phyloP scores from a whole-genome alignment of 371 early-diverging fungal species.

The Lichtheimia corymbifera region DNA sequence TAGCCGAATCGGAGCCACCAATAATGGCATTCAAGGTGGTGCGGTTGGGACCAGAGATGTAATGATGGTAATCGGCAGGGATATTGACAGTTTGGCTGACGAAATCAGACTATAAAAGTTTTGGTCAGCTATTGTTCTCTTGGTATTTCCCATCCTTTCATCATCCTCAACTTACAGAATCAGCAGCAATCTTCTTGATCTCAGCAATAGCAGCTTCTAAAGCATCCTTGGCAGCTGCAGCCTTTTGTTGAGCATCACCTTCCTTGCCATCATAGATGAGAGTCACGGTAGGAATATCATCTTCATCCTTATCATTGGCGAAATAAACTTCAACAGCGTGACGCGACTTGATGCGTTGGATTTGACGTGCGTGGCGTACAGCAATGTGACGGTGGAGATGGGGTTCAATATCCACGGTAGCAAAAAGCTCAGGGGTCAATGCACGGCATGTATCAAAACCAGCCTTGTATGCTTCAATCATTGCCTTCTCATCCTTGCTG shows the following conservation, averaged over 20 bases:
- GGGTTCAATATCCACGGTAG: slow-evolving; percentile 74
- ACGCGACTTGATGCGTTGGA: slow-evolving; percentile 65
- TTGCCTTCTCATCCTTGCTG: slow-evolving; percentile 57
- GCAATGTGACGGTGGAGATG: slow-evolving; percentile 80
- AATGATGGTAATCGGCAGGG: slow-evolving; percentile 74
- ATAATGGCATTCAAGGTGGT: slow-evolving; percentile 69
- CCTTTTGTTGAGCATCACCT: slow-evolving; percentile 56
- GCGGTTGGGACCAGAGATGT: slow-evolving; percentile 77
- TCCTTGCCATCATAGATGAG: slow-evolving; percentile 77
- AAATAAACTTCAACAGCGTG: slow-evolving; percentile 74
- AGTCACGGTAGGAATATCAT: slow-evolving; percentile 33
- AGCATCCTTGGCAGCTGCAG: slow-evolving; percentile 54
- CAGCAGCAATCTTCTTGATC: slow-evolving; percentile 59
- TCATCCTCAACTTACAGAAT: slow-evolving; percentile 31
- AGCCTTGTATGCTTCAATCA: slow-evolving; percentile 56
- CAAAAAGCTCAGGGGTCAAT: slow-evolving; percentile 63
- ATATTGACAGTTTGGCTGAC: slow-evolving; percentile 61
- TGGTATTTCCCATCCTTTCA: too few species aligned
- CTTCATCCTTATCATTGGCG: slow-evolving; percentile 62
- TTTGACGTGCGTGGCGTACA: slow-evolving; percentile 78
- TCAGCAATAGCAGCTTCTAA: slow-evolving; percentile 68
- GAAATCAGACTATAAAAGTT: slow-evolving; percentile 59
- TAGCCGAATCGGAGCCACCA: slow-evolving; percentile 56
- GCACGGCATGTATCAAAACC: slow-evolving; percentile 28
- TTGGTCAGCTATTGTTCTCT: too few species aligned